Conservation (phyloP, 2,329 filamentous ascomycete genomes). For the Ophiostoma sp. region DNA sequence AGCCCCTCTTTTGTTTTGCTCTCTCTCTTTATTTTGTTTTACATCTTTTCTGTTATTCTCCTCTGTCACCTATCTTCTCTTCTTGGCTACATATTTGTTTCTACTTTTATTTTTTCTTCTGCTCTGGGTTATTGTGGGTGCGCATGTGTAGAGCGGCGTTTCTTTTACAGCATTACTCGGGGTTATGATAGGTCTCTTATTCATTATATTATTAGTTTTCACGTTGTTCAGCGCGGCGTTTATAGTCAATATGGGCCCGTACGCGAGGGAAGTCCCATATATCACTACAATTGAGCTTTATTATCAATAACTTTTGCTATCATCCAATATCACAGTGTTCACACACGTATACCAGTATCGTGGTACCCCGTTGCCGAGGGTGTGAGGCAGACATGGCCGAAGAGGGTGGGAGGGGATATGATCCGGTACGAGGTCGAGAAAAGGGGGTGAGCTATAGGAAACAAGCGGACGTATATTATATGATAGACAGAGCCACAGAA, state of each 20-base stretch:
- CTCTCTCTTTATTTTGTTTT: not conserved
- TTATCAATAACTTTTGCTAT: not conserved
- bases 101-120: not conserved
- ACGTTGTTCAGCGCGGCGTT: not conserved
- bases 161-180: not conserved
- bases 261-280: not conserved
- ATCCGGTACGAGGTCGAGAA: not conserved
- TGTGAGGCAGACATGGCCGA: not conserved
- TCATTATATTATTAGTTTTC: not conserved
- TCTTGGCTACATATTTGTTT: conserved; percentile 4
- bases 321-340: not conserved
- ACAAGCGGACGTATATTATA: not conserved
- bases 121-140: not conserved
- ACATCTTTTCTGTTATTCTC: not conserved
- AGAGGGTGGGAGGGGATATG: conserved; percentile 4
- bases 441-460: not conserved
- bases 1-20: not conserved
- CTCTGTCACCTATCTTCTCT: not conserved
- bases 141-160: not conserved
- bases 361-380: not conserved
- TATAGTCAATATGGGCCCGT: not conserved
- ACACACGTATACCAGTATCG: not conserved
- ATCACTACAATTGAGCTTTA: not conserved
- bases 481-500: not conserved
- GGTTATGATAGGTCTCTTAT: not conserved